phyloP scores from a whole-genome alignment of 441 rosid genomes.

The Omphalea diandra region DNA sequence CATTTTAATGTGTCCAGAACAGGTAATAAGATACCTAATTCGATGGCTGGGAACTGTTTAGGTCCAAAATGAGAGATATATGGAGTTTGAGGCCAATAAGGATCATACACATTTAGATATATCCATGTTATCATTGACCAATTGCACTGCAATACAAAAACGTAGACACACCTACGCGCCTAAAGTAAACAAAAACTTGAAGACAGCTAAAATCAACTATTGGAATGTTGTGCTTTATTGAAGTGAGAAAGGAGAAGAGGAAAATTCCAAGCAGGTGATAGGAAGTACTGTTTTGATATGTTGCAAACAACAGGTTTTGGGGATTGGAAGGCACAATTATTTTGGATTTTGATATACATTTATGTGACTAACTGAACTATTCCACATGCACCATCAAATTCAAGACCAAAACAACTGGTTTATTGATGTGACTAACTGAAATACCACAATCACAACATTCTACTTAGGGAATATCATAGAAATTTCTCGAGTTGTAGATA shows the following conservation, averaged over 20 bases:
- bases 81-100: constrained; percentile 15
- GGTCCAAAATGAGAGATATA: constrained; percentile 7
- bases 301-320: constrained; percentile 9
- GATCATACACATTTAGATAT: constrained; percentile 18
- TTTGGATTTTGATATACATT: constrained; percentile 12
- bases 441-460: constrained; percentile 36
- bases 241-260: constrained; percentile 5
- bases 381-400: neutral
- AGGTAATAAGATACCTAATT: constrained; percentile 27
- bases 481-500: neutral
- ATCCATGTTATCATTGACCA: neutral
- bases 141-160: constrained; percentile 2
- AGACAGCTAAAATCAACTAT: constrained; percentile 20
- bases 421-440: too few relatives aligned
- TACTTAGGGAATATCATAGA: constrained; percentile 24
- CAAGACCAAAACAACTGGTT: neutral
- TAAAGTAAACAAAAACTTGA: neutral
- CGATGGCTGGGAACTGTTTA: constrained; percentile 5
- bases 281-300: constrained; percentile 20
- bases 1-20: constrained; percentile 38
- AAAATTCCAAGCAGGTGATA: constrained; percentile 33
- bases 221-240: constrained; percentile 14
- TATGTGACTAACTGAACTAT: too few relatives aligned
- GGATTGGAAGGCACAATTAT: constrained; percentile 24
- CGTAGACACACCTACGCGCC: constrained; percentile 2